Evolutionary conservation across 2,329 filamentous ascomycete genomes (phyloP).

Genomic region (Neophaeococcomyces mojaviensis): DNA sequence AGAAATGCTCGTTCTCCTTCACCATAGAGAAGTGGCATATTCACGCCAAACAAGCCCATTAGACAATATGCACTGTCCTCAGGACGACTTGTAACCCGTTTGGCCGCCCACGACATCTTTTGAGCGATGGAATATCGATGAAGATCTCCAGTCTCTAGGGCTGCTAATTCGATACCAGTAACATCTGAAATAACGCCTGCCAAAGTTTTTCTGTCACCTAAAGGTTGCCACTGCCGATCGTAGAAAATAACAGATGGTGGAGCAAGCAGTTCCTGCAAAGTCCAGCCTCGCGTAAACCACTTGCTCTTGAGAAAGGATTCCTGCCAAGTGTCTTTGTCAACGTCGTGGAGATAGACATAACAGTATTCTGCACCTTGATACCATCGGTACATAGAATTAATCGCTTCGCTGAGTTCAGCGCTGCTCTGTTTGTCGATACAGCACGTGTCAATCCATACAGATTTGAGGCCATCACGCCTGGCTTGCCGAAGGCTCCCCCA

Average conservation of each 20-base stretch:
- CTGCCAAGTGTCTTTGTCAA: background rate
- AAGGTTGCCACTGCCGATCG: constrained; percentile 12
- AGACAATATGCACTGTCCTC: constrained; percentile 25
- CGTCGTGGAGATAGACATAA: constrained; percentile 20
- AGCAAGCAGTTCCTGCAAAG: too few species aligned
- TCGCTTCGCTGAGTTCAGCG: constrained; percentile 18
- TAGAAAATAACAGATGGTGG: constrained; percentile 22
- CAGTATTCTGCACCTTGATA: constrained; percentile 16
- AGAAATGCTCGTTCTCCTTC: constrained; percentile 23
- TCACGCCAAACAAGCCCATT: constrained; percentile 22
- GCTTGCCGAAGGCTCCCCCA: background rate
- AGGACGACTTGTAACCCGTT: constrained; percentile 16
- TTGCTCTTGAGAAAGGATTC: constrained; percentile 4
- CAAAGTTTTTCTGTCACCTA: constrained; percentile 12
- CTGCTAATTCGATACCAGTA: constrained; percentile 5
- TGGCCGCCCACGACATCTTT: constrained; percentile 23
- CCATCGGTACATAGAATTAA: constrained; percentile 23
- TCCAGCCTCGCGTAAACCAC: too few species aligned
- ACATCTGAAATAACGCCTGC: background rate
- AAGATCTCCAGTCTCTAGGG: constrained; percentile 8
- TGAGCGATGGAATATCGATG: constrained; percentile 13
- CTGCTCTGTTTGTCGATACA: constrained; percentile 24
- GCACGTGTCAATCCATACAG: constrained; percentile 22
- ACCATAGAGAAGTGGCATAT: constrained; percentile 24
- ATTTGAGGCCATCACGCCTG: background rate